Conservation (phyloP, 495 filamentous ascomycete genomes). For the Penicillium robsamsonii region DNA sequence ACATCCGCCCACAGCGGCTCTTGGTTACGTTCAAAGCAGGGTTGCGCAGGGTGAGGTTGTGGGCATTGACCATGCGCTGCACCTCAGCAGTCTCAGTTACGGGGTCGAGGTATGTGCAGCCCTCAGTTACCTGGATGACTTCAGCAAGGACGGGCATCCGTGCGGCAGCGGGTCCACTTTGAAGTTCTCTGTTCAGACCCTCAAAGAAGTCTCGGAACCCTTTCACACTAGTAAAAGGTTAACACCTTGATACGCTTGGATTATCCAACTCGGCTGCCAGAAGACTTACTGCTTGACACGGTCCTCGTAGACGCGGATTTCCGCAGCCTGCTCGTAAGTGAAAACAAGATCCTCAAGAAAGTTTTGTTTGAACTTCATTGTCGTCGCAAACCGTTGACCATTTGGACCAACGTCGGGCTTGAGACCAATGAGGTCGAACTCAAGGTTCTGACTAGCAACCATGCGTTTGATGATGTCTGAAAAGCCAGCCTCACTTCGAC, state of each 20-base stretch:
- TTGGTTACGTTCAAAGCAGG: constrained; percentile 33
- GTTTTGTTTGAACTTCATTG: constrained; percentile 83
- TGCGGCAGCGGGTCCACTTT: constrained; percentile 30
- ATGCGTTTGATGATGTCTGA: constrained; percentile 80
- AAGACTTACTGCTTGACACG: constrained; percentile 58
- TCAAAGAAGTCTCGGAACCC: constrained; percentile 80
- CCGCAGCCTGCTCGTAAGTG: constrained; percentile 79
- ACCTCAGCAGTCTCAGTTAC: constrained; percentile 79
- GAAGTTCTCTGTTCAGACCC: constrained; percentile 61
- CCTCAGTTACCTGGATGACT: constrained; percentile 84
- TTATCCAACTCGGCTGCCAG: neutral
- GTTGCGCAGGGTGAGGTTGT: constrained; percentile 61
- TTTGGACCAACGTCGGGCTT: constrained; percentile 82
- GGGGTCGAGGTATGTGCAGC: constrained; percentile 72
- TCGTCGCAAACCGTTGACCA: constrained; percentile 69
- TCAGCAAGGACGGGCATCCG: constrained; percentile 68
- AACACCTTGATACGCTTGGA: constrained; percentile 8
- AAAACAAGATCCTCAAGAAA: constrained; percentile 76
- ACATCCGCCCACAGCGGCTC: constrained; percentile 44
- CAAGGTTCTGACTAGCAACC: constrained; percentile 68
- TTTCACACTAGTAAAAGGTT: constrained; percentile 53
- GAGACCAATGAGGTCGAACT: constrained; percentile 86
- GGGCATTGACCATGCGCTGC: constrained; percentile 83
- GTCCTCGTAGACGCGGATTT: constrained; percentile 73
- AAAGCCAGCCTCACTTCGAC: constrained; percentile 76